Evolutionary conservation across 257 asterid genomes (phyloP).

Genomic region (Solanum dulcamara): DNA sequence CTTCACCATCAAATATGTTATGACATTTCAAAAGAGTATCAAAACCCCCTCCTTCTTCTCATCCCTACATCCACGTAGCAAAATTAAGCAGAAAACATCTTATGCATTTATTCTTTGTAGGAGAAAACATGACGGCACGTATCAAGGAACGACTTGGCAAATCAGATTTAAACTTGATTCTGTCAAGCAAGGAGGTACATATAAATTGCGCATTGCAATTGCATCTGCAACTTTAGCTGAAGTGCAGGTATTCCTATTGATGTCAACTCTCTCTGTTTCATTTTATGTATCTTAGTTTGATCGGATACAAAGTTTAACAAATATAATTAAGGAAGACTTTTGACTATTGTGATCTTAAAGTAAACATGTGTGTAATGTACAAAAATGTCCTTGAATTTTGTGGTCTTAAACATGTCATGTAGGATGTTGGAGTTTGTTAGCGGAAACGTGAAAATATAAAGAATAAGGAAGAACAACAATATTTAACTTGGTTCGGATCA

Average conservation of each 20-base stretch:
- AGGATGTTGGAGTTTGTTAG: background rate
- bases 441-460: no score
- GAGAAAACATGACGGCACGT: slow-evolving; percentile 27
- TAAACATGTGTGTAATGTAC: background rate
- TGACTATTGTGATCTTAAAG: background rate
- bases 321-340: background rate
- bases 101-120: no score
- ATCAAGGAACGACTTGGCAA: slow-evolving; percentile 59
- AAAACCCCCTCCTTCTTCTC: no score
- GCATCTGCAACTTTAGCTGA: slow-evolving; percentile 49
- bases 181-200: slow-evolving; percentile 20
- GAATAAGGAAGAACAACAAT: no score
- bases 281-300: background rate
- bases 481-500: no score
- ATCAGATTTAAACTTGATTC: slow-evolving; percentile 28
- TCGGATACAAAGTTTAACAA: background rate
- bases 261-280: background rate
- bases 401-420: background rate
- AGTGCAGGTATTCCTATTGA: slow-evolving; percentile 33
- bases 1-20: background rate
- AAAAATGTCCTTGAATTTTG: background rate
- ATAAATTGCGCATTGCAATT: slow-evolving; percentile 49
- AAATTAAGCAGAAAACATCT: background rate
- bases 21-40: background rate
- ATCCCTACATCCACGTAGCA: no score